phyloP scores from a whole-genome alignment of 306 rosid genomes.

The Hylodesmum podocarpum region DNA sequence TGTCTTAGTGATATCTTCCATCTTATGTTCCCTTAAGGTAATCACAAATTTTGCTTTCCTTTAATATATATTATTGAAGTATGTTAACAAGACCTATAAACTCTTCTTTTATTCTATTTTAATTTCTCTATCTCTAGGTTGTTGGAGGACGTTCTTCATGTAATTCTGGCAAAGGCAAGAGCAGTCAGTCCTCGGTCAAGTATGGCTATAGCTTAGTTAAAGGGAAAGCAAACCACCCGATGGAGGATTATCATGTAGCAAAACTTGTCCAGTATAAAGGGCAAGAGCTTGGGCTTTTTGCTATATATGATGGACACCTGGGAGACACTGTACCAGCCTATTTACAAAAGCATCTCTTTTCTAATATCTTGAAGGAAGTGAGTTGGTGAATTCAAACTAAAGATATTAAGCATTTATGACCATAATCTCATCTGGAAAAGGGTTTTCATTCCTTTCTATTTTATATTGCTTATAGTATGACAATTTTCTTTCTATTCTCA shows the following conservation, averaged over 20 bases:
- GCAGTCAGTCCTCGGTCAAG: constrained; percentile 59
- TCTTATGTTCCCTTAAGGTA: neutral
- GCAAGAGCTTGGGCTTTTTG: constrained; percentile 79
- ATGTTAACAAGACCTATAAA: neutral
- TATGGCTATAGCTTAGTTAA: constrained; percentile 90
- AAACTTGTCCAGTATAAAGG: constrained; percentile 56
- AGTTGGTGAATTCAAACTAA: constrained; percentile 39
- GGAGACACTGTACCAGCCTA: constrained; percentile 85
- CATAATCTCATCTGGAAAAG: neutral
- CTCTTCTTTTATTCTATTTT: constrained; percentile 3
- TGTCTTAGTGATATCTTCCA: constrained; percentile 19
- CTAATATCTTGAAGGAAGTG: constrained; percentile 85
- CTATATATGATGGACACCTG: constrained; percentile 81
- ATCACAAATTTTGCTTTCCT: neutral
- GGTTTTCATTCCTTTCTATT: constrained; percentile 19
- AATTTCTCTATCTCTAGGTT: constrained; percentile 44
- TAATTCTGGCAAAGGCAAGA: constrained; percentile 82
- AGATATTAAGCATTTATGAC: neutral
- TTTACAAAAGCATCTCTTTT: constrained; percentile 72
- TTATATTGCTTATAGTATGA: neutral
- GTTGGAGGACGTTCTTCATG: constrained; percentile 71
- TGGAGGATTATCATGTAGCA: constrained; percentile 92
- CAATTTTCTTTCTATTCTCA: neutral
- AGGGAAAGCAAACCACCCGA: constrained; percentile 96
- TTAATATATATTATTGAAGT: constrained; percentile 4